A percentile compares a stretch with the other conserved stretches of the same genome.
These are phyloP conservation scores for Conidiobolus incongruus DNA, from an alignment of 371 early-diverging fungal species.

Conservation along the genomic window DNA sequence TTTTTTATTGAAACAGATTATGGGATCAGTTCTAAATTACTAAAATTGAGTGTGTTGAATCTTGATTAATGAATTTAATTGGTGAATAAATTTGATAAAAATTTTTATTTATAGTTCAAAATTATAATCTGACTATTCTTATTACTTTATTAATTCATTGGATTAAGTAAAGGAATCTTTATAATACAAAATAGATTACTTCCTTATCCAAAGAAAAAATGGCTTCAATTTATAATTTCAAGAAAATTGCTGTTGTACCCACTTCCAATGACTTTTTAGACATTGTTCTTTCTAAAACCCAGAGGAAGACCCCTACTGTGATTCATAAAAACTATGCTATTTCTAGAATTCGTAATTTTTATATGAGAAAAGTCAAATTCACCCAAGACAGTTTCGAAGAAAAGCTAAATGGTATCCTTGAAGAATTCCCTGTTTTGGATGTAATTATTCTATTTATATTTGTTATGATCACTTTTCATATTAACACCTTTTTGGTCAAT, in stretches of 20 bases:
- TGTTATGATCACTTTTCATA: not conserved
- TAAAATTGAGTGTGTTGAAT: no score
- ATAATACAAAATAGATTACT: no score
- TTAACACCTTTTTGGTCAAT: not conserved
- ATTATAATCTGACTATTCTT: no score
- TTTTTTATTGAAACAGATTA: no score
- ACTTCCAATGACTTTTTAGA: conserved; percentile 90
- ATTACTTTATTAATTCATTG: no score
- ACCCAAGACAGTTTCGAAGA: conserved; percentile 95
- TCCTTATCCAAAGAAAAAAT: no score
- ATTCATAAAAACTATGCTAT: conserved; percentile 91
- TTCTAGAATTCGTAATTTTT: conserved; percentile 94
- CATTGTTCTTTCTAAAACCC: conserved; percentile 96
- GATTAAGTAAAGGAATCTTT: no score
- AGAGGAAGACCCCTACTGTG: conserved; percentile 99
- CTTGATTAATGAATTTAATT: no score
- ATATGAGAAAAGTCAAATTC: conserved; percentile 99
- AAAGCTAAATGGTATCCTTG: conserved; percentile 80
- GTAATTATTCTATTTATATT: conserved; percentile 18
- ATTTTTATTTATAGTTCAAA: no score
- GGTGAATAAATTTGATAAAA: no score
- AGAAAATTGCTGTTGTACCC: conserved; percentile 94
- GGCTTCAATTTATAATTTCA: conserved; percentile 72
- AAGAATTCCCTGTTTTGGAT: conserved; percentile 98
- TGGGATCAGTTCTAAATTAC: no score